A percentile compares a stretch with the other conserved stretches of the same genome.
These are phyloP conservation scores for Blastocystis sp. DNA, from an alignment of 352 stramenopile genomes.

Conservation along the genomic window DNA sequence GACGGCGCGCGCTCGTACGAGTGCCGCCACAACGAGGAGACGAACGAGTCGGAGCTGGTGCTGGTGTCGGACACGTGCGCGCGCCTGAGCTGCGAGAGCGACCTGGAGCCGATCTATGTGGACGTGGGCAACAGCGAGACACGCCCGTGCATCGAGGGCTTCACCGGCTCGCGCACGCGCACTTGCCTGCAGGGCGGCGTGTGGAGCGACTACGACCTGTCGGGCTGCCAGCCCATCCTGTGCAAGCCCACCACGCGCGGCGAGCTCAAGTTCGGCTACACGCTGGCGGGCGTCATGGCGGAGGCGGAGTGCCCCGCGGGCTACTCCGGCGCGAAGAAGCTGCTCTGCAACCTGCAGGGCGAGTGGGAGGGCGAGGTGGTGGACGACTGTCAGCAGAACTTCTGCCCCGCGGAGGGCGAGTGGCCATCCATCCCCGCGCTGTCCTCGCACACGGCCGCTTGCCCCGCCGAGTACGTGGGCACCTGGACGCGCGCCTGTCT, in stretches of 20 bases:
- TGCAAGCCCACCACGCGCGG: constrained; percentile 8
- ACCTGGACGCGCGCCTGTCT: constrained; percentile 41
- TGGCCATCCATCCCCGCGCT: constrained; percentile 4
- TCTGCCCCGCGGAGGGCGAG: constrained; percentile 44
- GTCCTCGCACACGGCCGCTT: background rate
- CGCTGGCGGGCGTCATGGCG: constrained; percentile 6
- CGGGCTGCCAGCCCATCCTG: background rate
- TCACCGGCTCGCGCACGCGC: constrained; percentile 25
- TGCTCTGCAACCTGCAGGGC: constrained; percentile 26
- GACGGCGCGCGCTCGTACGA: constrained; percentile 19
- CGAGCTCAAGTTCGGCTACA: background rate
- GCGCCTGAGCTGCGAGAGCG: constrained; percentile 16
- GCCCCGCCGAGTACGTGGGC: constrained; percentile 46
- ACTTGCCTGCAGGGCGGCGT: background rate
- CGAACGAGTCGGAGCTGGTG: constrained; percentile 3
- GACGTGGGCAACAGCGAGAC: constrained; percentile 50
- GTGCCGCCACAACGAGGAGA: constrained; percentile 41
- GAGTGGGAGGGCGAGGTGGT: constrained; percentile 22
- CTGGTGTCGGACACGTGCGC: constrained; percentile 14
- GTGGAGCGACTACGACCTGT: constrained; percentile 48
- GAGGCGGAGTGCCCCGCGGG: constrained; percentile 23
- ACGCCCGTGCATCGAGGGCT: constrained; percentile 14
- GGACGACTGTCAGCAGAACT: constrained; percentile 25
- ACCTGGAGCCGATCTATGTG: background rate
- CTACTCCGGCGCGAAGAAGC: constrained; percentile 8